A percentile compares a stretch with the other conserved stretches of the same genome.
phyloP scores from a whole-genome alignment of 768 basidiomycete species.

The Multifurca ochricompacta region DNA sequence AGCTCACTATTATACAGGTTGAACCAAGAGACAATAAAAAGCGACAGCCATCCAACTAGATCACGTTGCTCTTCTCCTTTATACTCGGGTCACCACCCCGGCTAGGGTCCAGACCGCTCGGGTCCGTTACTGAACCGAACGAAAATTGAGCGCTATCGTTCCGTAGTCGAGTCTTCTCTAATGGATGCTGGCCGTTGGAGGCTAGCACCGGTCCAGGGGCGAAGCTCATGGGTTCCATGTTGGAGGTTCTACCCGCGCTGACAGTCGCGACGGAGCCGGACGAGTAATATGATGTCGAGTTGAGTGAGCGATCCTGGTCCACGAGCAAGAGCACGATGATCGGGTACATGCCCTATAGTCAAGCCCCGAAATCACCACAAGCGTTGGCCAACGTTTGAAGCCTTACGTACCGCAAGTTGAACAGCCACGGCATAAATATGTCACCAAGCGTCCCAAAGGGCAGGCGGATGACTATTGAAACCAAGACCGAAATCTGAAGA shows the following conservation, averaged over 20 bases:
- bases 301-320: not conserved
- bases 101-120: not conserved
- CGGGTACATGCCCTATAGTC: constrained; percentile 6
- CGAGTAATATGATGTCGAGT: not conserved
- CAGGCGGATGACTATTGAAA: not conserved
- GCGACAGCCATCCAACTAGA: not conserved
- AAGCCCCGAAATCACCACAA: not conserved
- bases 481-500: not conserved
- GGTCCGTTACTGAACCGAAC: not conserved
- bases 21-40: not conserved
- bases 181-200: not conserved
- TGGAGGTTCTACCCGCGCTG: not conserved
- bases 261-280: not conserved
- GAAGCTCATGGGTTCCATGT: not conserved
- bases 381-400: not conserved
- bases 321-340: constrained; percentile 1
- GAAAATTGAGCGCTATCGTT: not conserved
- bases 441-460: not conserved
- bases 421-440: not conserved
- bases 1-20: not conserved
- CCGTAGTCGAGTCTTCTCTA: not conserved
- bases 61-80: too few relatives aligned
- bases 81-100: not conserved
- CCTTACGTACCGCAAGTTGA: not conserved
- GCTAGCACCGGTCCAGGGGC: not conserved